phyloP scores from a whole-genome alignment of 805 yeast genomes.

The Tetrapisispora fleetii region DNA sequence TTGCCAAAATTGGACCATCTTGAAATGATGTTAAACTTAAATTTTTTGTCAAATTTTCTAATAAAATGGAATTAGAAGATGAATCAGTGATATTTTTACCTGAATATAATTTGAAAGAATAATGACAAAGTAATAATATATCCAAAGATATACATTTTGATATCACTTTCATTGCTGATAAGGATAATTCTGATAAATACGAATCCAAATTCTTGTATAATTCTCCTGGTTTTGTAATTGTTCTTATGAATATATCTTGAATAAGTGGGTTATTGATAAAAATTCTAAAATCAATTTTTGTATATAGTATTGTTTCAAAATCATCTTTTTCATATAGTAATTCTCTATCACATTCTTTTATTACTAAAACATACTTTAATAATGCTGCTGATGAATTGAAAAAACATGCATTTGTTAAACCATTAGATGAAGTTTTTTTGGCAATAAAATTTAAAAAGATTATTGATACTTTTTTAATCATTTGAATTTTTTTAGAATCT shows the following conservation, averaged over 20 bases:
- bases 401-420: constrained; percentile 27
- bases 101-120: constrained; percentile 29
- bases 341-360: constrained; percentile 23
- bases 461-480: constrained; percentile 42
- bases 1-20: constrained; percentile 26
- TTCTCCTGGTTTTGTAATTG: constrained; percentile 25
- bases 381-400: constrained; percentile 31
- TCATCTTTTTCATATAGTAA: constrained; percentile 22
- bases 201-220: constrained; percentile 24
- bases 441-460: constrained; percentile 36
- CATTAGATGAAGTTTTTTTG: constrained; percentile 15
- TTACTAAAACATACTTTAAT: constrained; percentile 22
- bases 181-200: constrained; percentile 26
- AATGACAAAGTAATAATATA: constrained; percentile 34
- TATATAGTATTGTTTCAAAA: constrained; percentile 32
- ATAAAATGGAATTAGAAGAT: constrained; percentile 25
- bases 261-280: constrained; percentile 31
- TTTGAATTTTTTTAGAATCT: constrained; percentile 41
- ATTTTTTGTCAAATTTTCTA: constrained; percentile 21
- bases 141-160: constrained; percentile 39
- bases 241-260: constrained; percentile 25
- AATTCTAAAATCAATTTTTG: constrained; percentile 42
- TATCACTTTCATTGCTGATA: constrained; percentile 31
- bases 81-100: constrained; percentile 22
- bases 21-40: constrained; percentile 21